A percentile compares a stretch with the other conserved stretches of the same genome.
Conservation (phyloP, 2,329 filamentous ascomycete species). For the Phaeosphaeria sp. region DNA sequence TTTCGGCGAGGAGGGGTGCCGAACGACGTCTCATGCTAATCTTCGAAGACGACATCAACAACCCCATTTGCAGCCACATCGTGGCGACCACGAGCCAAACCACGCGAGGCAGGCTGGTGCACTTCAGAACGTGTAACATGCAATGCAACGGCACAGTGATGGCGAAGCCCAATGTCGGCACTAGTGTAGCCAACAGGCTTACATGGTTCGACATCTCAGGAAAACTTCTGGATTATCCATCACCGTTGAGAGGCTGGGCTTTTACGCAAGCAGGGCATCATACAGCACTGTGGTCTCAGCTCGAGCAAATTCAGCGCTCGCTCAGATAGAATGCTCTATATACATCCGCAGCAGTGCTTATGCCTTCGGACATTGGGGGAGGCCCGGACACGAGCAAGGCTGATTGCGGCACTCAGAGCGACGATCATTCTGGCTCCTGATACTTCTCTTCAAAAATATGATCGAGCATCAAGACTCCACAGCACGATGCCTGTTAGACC, state of each 20-base stretch:
- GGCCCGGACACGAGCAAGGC: conserved; percentile 20
- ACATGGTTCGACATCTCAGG: not conserved
- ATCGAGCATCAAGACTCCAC: conserved; percentile 3
- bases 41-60: conserved; percentile 3
- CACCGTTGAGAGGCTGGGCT: conserved; percentile 9
- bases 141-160: not conserved
- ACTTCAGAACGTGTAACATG: not conserved
- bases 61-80: not conserved
- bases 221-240: conserved; percentile 8
- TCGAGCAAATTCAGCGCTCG: conserved; percentile 11
- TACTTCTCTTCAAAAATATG: conserved; percentile 1
- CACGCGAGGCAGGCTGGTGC: not conserved
- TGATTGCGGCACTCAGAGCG: conserved; percentile 19
- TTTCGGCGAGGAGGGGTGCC: conserved; percentile 5
- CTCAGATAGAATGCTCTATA: conserved; percentile 13
- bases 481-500: conserved; percentile 4
- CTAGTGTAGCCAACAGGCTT: not conserved
- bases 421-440: conserved; percentile 23
- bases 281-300: conserved; percentile 8
- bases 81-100: not conserved
- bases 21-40: conserved; percentile 6
- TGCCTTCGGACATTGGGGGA: conserved; percentile 30
- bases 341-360: conserved; percentile 16
- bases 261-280: conserved; percentile 12
- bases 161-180: not conserved